phyloP scores from a whole-genome alignment of 2,329 filamentous ascomycete genomes.

The Spiromastix sp. region DNA sequence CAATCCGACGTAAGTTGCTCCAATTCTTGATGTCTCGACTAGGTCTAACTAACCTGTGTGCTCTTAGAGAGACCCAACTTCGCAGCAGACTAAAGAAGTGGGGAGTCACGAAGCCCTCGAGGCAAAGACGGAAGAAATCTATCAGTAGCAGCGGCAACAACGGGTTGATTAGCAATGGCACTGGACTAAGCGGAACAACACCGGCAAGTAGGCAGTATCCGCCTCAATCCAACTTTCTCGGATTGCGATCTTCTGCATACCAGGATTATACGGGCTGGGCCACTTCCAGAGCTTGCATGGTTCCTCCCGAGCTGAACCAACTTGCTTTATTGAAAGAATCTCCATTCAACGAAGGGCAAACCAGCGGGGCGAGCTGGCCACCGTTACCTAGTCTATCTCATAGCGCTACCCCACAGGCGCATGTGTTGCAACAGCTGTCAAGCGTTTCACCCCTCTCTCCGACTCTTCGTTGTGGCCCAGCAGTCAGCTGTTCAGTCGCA shows the following conservation, averaged over 20 bases:
- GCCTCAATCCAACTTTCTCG: too few relatives aligned
- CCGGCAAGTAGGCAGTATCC: too few relatives aligned
- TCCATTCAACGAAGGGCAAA: constrained; percentile 1
- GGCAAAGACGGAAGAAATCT: constrained; percentile 33
- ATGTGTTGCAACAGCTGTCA: too few relatives aligned
- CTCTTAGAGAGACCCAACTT: constrained; percentile 31
- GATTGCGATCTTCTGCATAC: too few relatives aligned
- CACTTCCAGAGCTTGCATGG: constrained; percentile 1
- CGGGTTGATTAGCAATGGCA: too few relatives aligned
- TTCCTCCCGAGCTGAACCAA: not conserved
- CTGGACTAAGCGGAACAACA: too few relatives aligned
- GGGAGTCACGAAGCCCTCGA: constrained; percentile 35
- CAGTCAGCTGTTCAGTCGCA: too few relatives aligned
- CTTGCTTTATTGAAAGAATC: constrained; percentile 1
- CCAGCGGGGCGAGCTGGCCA: not conserved
- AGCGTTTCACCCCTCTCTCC: too few relatives aligned
- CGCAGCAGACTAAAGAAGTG: constrained; percentile 36
- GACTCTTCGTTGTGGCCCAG: too few relatives aligned
- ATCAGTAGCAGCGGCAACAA: not conserved
- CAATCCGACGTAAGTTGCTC: constrained; percentile 29
- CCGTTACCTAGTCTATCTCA: not conserved
- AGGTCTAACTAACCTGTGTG: not conserved
- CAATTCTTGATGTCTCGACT: not conserved
- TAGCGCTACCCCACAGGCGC: too few relatives aligned
- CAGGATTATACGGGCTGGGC: too few relatives aligned